Evolutionary conservation across 495 filamentous ascomycete genomes (phyloP), one percentile per base, ranked within the genome.

Genomic region (Usnea hakonensis): DNA sequence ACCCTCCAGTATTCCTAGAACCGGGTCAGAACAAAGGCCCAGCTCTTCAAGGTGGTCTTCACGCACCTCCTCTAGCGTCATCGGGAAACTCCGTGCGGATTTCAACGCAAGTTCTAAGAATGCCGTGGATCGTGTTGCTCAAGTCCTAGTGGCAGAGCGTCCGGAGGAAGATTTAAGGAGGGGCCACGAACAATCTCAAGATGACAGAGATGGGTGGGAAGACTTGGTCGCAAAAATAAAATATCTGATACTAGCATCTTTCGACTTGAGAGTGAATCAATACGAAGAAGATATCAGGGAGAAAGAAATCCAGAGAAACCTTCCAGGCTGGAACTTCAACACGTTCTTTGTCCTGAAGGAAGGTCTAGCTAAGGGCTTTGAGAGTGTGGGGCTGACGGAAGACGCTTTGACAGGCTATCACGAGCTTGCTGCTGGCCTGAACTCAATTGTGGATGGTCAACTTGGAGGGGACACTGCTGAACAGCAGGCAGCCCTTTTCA

Each of bases 281-380:
- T 97, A 97, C 72, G 94, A 98, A 69, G 93, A 97, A 68, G 95
- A 98, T 72, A 95, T 98, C 68, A 86, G 87, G 67, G 95, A 96
- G 70, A 91, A 89, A 68, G 94, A 97, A 67, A 83, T 87, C 5
- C 92, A 97, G 76, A 85, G 93, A 46, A 83, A 79, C 46, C 75
- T 98, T 28, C 94, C 95, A 5, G 94, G 94, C 0, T 98, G 95
- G 94, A 98, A 98, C 70, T 98, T 97, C 70, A 97, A 93, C 72
- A 97, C 95, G 1, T 98, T 97, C 70, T 98, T 98, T 70, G 89
- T 98, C 26, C 78, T 97, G 19, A 98, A 98, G 68, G 94, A 98
- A 71, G 94, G 94, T 6, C 79, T 98, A 46, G 91, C 92, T 6
- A 81, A 88, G 61, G 95, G 91, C 0, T 96, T 98, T 70, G 94